Percentiles rank a stretch among this genome's conserved stretches.
Evolutionary conservation across 192 early-diverging fungal species (phyloP).

Genomic region (Mortierella alpina): DNA sequence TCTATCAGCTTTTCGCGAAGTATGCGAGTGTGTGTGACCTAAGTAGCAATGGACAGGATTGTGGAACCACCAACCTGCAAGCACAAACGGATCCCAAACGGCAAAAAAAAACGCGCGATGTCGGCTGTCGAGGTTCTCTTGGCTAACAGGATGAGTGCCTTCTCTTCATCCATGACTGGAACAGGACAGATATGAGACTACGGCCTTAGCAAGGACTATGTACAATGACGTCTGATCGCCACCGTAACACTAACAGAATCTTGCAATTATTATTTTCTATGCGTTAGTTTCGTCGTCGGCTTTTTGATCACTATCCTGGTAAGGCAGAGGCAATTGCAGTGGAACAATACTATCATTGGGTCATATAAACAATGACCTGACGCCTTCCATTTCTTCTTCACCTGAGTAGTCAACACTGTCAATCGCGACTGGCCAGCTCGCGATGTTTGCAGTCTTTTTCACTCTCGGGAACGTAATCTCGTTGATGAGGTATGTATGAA

Average conservation of each 20-base stretch:
- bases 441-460: conserved; percentile 91
- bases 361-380: conserved; percentile 1
- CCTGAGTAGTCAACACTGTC: conserved; percentile 65
- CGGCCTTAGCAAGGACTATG: no score
- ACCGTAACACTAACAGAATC: no score
- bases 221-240: no score
- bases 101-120: no score
- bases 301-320: conserved; percentile 85
- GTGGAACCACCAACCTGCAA: neutral
- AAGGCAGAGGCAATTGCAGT: neutral
- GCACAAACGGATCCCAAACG: no score
- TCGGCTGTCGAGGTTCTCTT: no score
- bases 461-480: conserved; percentile 91
- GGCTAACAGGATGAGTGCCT: no score
- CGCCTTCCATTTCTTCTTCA: neutral
- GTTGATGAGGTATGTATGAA: conserved; percentile 65
- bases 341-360: neutral
- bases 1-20: neutral
- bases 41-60: conserved; percentile 1
- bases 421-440: conserved; percentile 66
- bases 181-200: no score
- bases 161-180: no score
- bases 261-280: neutral
- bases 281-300: conserved; percentile 82
- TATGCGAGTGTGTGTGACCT: neutral